Evolutionary conservation across 208 protist species (phyloP).

Genomic region (Porcisia hertigi): DNA sequence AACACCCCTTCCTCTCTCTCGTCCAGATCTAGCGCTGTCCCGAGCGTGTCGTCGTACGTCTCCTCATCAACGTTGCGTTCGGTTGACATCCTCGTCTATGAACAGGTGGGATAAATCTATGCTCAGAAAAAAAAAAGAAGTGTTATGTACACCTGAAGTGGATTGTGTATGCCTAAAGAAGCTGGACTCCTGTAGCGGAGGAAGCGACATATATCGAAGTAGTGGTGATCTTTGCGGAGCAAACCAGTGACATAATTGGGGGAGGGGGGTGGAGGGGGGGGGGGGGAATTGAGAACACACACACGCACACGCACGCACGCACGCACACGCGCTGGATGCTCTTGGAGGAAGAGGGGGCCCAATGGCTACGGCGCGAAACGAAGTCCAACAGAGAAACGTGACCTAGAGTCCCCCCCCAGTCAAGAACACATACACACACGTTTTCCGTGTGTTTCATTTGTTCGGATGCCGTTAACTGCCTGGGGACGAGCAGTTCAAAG

Average conservation of each 20-base stretch:
- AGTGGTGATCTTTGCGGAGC: background rate
- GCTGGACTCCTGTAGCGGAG: background rate
- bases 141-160: background rate
- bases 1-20: constrained; percentile 26
- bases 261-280: background rate
- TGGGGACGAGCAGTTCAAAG: too few relatives aligned
- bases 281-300: too few relatives aligned
- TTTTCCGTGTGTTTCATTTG: too few relatives aligned
- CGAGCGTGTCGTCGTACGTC: constrained; percentile 17
- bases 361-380: too few relatives aligned
- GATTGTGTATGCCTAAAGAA: background rate
- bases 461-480: too few relatives aligned
- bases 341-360: too few relatives aligned
- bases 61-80: background rate
- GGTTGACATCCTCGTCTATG: constrained; percentile 8
- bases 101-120: background rate
- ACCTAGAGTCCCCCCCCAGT: too few relatives aligned
- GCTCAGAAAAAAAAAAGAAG: background rate
- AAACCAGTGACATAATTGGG: too few relatives aligned
- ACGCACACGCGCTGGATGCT: too few relatives aligned
- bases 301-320: too few relatives aligned
- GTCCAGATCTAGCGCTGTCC: constrained; percentile 19
- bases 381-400: too few relatives aligned
- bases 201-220: background rate
- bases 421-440: background rate